Evolutionary conservation across 106 monocot species (phyloP), one percentile per base, ranked within the genome.

Genomic region (Dioscorea alata): DNA sequence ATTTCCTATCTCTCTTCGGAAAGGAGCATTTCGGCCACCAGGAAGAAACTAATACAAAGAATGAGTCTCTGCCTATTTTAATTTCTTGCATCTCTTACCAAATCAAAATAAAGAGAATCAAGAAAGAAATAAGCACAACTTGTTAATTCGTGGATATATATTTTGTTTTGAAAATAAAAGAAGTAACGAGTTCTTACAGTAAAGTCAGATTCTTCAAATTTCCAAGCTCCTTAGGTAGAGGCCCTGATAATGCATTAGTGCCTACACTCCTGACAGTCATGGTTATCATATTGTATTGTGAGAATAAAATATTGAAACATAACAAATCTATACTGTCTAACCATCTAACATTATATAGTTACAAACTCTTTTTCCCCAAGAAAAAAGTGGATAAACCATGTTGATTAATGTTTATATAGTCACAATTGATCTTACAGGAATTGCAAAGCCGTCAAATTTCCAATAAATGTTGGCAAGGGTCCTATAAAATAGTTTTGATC

Each of bases 161-260:
- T 28, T 28, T 28, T 54, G 15, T 5, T 42, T 42, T 13, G 19
- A 15, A 15, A 13, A 14, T 20, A 23, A 20, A 54, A 13, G 13
- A 56, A n/a, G 13, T 57, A 54, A 19, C 28, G 21, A 8, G 33
- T 33, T 49, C 78, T 69, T 78, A 82, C 82, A 82, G 33, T 20
- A 49, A 20, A 17, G 66, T 14, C 1, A 82, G 53, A 8, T 70
- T 82, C 21, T 19, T 0, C 33, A 78, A 74, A 6, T 78, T 82
- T 12, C 82, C 82, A 31, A 82, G 64, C 54, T 82, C 82, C 70
- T 74, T 82, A 66, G 82, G 82, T 24, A 82, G 14, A 16, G 74
- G 6, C 32, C 82, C 82, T 7, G 82, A 74, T 66, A 82, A 67
- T 49, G 82, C 74, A 74, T 78, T 82, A 6, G 17, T 61, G 4